Percentiles rank a stretch among this genome's conserved stretches.
Evolutionary conservation across 2,329 filamentous ascomycete genomes (phyloP).

Genomic region (Daldinia sp.): DNA sequence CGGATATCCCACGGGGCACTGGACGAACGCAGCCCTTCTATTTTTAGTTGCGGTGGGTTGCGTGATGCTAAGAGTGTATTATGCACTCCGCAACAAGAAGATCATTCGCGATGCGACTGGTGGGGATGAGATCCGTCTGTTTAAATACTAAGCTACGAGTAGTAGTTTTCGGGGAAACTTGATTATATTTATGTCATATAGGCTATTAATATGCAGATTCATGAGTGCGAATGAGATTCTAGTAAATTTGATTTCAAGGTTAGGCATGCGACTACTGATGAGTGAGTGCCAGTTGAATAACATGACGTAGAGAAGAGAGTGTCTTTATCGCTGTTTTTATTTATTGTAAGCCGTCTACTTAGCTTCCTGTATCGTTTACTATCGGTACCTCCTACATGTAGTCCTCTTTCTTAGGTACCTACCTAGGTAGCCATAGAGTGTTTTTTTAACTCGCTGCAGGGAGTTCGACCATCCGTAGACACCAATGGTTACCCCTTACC

Average conservation of each 20-base stretch:
- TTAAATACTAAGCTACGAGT: constrained; percentile 51
- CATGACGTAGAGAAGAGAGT: too few species aligned
- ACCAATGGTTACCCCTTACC: too few species aligned
- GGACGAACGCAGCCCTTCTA: constrained; percentile 72
- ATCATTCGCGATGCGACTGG: constrained; percentile 51
- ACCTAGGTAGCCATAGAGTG: too few species aligned
- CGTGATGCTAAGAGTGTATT: constrained; percentile 65
- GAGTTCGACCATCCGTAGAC: too few species aligned
- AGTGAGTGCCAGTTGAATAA: too few species aligned
- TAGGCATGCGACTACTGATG: too few species aligned
- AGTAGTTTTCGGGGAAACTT: background rate
- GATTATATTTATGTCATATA: background rate
- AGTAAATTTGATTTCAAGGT: background rate
- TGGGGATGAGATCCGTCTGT: constrained; percentile 55
- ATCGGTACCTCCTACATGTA: too few species aligned
- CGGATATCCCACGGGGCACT: constrained; percentile 77
- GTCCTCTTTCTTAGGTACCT: too few species aligned
- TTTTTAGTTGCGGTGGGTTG: constrained; percentile 68
- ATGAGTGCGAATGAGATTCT: background rate
- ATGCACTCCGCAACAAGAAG: constrained; percentile 59
- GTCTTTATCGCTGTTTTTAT: too few species aligned
- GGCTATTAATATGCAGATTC: background rate
- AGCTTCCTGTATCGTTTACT: too few species aligned
- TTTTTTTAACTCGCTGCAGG: too few species aligned
- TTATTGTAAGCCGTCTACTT: too few species aligned